Base-by-base conservation (phyloP, 2,329 filamentous ascomycete genomes). In the Claviceps maximensis region DNA sequence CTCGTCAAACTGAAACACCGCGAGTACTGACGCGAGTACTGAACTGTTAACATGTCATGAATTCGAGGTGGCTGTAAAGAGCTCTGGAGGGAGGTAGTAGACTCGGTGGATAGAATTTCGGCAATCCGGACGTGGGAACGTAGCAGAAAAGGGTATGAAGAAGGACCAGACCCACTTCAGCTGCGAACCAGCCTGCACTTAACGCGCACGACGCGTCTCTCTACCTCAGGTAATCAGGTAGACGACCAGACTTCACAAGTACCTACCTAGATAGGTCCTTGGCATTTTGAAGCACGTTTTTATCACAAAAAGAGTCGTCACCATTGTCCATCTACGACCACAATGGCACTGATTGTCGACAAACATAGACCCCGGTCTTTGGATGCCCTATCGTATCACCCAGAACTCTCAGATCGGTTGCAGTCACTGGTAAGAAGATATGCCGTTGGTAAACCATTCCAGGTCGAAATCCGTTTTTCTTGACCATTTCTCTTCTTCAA, bases 381-480 rank as follows among this genome's bases (percentile, higher is more conserved):
- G 1, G 86, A 91, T 56, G 72, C 77, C 54, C 78, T 96, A 55
- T 88, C 86, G 61, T 98, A 97, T 64, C 93, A 98, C 61, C 71
- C 82, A 53, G 89, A 95, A 57, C 80, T 98, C 46, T 96, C 93
- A 12, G 84, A 89, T 27, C 83, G 91, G 55, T 78, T 98, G 47
- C 83, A 84, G 61, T 89, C 93, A 31, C 77, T 98, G 57, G 90
- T 95, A 80, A 62, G 79, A 21, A 17, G 12, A 44, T 36, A 19
- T 23, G n/a, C 13, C 12, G 3, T 12, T 44, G 27, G 17, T 23
- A 33, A 46, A 15, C 7, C 19, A 21, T 38, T 33, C 40, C 36
- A 31, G n/a, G 12, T 10, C 17, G 50, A 12, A 12, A 23, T 12
- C n/a, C 29, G 12, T 48, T n/a, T 50, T 42, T 19, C 44, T 25